phyloP scores from a whole-genome alignment of 2,329 filamentous ascomycete species.

The Neospermospora avenae region DNA sequence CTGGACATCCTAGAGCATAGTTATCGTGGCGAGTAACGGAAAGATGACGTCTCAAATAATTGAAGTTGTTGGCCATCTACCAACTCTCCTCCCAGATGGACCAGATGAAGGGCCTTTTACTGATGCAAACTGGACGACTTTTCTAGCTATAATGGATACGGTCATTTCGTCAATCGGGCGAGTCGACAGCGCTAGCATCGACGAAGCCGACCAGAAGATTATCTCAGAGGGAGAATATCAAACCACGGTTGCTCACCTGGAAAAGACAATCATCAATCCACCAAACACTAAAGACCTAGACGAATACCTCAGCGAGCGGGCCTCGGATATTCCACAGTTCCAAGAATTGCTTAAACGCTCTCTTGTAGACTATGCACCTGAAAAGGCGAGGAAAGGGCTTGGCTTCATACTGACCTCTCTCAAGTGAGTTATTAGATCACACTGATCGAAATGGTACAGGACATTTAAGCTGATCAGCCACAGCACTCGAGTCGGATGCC shows the following conservation, averaged over 20 bases:
- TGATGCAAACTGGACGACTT: conserved; percentile 50
- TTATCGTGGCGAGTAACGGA: neutral
- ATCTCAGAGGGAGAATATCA: conserved; percentile 47
- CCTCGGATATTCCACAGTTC: conserved; percentile 51
- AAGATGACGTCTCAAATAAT: neutral
- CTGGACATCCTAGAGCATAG: neutral
- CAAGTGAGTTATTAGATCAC: conserved; percentile 21
- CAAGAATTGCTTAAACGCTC: conserved; percentile 45
- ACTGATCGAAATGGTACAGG: neutral
- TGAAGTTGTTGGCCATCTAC: neutral
- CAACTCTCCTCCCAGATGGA: conserved; percentile 23
- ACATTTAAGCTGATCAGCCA: neutral
- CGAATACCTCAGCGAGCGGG: conserved; percentile 51
- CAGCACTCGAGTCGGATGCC: conserved; percentile 60
- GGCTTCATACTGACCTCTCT: conserved; percentile 30
- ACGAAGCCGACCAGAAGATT: conserved; percentile 33
- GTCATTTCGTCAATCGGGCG: conserved; percentile 59
- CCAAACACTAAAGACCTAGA: conserved; percentile 44
- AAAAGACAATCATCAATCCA: conserved; percentile 38
- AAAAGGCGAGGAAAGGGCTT: conserved; percentile 30
- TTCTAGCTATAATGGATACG: conserved; percentile 54
- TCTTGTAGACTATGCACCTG: conserved; percentile 33
- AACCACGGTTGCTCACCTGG: conserved; percentile 41
- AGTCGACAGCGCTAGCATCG: conserved; percentile 21
- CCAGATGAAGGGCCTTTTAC: conserved; percentile 40